Conservation (phyloP, 1,284 basidiomycete species). For the Lentinus polychrous region DNA sequence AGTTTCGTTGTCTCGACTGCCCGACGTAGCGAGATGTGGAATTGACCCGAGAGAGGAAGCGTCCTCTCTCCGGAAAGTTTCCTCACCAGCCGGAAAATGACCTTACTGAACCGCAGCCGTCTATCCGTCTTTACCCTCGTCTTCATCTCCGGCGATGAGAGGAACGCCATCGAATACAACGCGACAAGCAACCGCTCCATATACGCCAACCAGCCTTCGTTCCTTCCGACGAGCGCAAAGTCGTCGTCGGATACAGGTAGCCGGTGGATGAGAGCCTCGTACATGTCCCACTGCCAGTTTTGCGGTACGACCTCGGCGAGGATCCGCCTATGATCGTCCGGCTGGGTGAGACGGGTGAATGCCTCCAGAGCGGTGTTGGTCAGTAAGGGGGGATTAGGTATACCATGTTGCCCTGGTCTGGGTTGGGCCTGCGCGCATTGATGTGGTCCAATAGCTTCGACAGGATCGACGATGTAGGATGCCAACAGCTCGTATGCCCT, state of each 20-base stretch:
- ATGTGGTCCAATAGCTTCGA: slow-evolving; percentile 58
- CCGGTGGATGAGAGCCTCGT: slow-evolving; percentile 70
- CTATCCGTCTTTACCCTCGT: slow-evolving; percentile 56
- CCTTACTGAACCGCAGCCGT: slow-evolving; percentile 49
- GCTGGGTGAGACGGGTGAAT: slow-evolving; percentile 70
- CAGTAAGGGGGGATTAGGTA: slow-evolving; percentile 51
- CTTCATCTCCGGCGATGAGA: slow-evolving; percentile 73
- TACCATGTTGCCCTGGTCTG: slow-evolving; percentile 29
- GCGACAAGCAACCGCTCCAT: slow-evolving; percentile 75
- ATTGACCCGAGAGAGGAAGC: slow-evolving; percentile 45
- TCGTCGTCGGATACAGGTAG: slow-evolving; percentile 77
- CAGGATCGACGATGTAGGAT: slow-evolving; percentile 70
- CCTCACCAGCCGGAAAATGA: slow-evolving; percentile 62
- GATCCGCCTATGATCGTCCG: slow-evolving; percentile 76
- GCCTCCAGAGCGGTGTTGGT: slow-evolving; percentile 78
- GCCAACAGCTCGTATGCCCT: slow-evolving; percentile 66
- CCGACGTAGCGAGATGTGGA: slow-evolving; percentile 63
- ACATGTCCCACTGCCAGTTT: slow-evolving; percentile 52
- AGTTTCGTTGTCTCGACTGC: slow-evolving; percentile 82
- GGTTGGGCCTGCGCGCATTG: slow-evolving; percentile 49
- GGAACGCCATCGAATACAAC: slow-evolving; percentile 83
- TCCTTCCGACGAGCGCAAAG: slow-evolving; percentile 54
- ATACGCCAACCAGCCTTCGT: slow-evolving; percentile 68
- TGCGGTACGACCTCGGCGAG: slow-evolving; percentile 57
- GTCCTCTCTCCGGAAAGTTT: slow-evolving; percentile 42